Conservation (phyloP, 2,329 filamentous ascomycete genomes). For the Hypoxylon sp. region DNA sequence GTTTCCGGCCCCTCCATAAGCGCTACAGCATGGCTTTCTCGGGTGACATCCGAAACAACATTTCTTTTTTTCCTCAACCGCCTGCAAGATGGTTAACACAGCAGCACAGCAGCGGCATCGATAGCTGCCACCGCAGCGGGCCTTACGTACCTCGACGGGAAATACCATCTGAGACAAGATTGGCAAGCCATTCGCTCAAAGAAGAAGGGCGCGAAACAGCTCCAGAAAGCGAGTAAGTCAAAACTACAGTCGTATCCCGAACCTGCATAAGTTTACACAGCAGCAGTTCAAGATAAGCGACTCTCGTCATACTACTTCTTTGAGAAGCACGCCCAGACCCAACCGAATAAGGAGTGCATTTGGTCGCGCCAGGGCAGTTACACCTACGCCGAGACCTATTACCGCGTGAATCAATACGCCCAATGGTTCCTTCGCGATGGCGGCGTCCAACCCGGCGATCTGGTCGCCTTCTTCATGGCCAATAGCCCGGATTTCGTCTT, state of each 20-base stretch:
- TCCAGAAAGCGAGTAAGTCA: conserved; percentile 63
- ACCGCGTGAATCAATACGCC: conserved; percentile 72
- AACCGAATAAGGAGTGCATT: conserved; percentile 70
- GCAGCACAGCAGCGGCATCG: conserved; percentile 48
- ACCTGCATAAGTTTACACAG: conserved; percentile 2
- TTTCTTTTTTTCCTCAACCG: neutral
- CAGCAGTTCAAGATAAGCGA: conserved; percentile 64
- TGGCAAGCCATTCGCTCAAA: conserved; percentile 61
- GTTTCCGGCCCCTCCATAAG: conserved; percentile 23
- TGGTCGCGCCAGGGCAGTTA: conserved; percentile 76
- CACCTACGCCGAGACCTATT: conserved; percentile 70
- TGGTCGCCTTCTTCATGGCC: conserved; percentile 76
- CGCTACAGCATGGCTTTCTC: neutral
- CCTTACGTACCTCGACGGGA: conserved; percentile 76
- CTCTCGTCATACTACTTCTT: conserved; percentile 77
- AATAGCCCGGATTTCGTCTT: conserved; percentile 79
- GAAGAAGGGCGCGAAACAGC: conserved; percentile 61
- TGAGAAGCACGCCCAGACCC: conserved; percentile 66
- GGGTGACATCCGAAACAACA: conserved; percentile 21
- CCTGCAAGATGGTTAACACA: conserved; percentile 15
- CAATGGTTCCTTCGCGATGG: conserved; percentile 73
- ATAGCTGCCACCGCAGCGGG: conserved; percentile 56
- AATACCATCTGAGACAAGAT: conserved; percentile 77
- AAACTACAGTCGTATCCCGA: neutral
- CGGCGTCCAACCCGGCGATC: conserved; percentile 70